Evolutionary conservation across 768 basidiomycete species (phyloP), one percentile per base, ranked within the genome.

Genomic region (Tulasnella sp.): DNA sequence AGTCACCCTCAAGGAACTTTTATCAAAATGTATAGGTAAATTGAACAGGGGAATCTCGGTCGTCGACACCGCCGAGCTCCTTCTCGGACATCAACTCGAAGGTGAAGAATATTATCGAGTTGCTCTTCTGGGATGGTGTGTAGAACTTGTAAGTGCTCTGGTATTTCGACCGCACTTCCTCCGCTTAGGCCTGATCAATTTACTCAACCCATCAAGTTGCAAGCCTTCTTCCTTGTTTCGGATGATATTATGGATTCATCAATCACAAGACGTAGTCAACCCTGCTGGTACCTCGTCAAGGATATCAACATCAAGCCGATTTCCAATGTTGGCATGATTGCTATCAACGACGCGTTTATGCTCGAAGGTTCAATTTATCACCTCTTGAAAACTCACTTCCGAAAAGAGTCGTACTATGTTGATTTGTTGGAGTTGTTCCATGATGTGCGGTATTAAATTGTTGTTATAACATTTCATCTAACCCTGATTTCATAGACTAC

Each of bases 191-290:
- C 16, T 35, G 16, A 12, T 16, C 34, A 12, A 35, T 12, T 35
- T 16, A 35, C 45, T 31, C 45, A 13, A 37, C 27, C 29, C 34
- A 19, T 24, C 20, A 31, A 93, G 89, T 77, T 99, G 6, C 93
- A 98, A 81, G 91, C 90, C 0, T 95, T 83, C 68, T 96, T 98
- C 81, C 78, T 98, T 50, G 89, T 95, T 50, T 76, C 88, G 3
- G 89, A 99, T 66, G 93, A 98, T 66, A 91, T 98, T 61, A 99
- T 99, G 95, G 93, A 99, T 63, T 65, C 74, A 16, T 88, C 85
- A 41, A 82, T 98, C 59, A 96, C 93, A 9, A 83, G 93, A 22
- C 82, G 93, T 8, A 81, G 83, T 3, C 92, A 95, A 66, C 84
- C 91, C 1, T 99, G 93, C 69, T 99, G 88, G 87, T 96, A 93